Evolutionary conservation across 2,329 filamentous ascomycete genomes (phyloP).

Genomic region (Sordariomycetes sp.): DNA sequence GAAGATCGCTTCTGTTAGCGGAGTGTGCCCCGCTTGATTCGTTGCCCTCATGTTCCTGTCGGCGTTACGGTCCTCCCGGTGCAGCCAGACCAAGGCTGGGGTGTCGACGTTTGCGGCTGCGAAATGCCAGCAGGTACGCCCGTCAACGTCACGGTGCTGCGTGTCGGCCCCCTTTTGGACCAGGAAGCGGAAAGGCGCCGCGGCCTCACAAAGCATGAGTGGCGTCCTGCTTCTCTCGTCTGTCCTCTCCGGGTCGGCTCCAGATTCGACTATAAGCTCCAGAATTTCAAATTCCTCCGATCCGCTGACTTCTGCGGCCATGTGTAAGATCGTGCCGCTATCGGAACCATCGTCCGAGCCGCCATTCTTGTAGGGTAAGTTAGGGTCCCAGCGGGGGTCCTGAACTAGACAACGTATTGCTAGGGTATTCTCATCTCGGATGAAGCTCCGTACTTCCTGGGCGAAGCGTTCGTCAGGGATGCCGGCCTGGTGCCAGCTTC

Average conservation of each 20-base stretch:
- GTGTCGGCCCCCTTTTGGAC: not conserved
- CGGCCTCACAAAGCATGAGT: constrained; percentile 1
- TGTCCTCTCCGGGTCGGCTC: not conserved
- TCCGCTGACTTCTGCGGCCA: not conserved
- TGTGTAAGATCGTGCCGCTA: not conserved
- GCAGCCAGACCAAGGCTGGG: constrained; percentile 17
- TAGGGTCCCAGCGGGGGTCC: constrained; percentile 1
- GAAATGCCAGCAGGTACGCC: constrained; percentile 26
- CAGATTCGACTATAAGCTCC: not conserved
- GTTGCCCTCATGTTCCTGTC: constrained; percentile 14
- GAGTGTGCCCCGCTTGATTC: constrained; percentile 14
- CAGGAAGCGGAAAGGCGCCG: not conserved
- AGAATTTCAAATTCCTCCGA: not conserved
- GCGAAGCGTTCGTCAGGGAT: not conserved
- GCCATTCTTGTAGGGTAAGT: not conserved
- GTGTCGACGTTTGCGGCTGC: constrained; percentile 21
- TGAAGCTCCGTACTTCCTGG: not conserved
- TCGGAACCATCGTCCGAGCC: not conserved
- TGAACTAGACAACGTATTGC: not conserved
- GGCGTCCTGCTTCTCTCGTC: constrained; percentile 1
- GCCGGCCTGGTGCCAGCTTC: not conserved
- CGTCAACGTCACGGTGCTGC: constrained; percentile 6
- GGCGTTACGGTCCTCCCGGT: constrained; percentile 16
- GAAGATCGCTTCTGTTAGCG: constrained; percentile 18
- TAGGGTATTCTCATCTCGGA: not conserved